phyloP scores from a whole-genome alignment of 1,284 basidiomycete species.

The Neonothopanus nambi region DNA sequence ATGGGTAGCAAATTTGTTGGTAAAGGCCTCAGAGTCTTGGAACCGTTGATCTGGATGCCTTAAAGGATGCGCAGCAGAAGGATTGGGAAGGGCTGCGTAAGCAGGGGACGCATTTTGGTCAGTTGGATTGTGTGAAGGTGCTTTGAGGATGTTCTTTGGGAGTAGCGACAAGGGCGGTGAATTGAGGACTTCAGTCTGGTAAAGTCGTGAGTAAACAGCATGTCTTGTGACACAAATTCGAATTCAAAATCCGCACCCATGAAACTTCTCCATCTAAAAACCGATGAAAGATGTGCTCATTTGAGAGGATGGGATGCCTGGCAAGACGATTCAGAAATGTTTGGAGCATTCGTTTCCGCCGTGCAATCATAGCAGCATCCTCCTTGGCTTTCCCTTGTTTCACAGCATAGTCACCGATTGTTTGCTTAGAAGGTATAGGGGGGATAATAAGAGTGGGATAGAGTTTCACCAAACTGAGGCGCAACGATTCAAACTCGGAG shows the following conservation, averaged over 20 bases:
- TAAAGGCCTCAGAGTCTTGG: slow-evolving; percentile 95
- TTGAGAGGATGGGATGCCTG: slow-evolving; percentile 90
- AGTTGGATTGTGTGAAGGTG: slow-evolving; percentile 93
- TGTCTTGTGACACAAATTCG: slow-evolving; percentile 3
- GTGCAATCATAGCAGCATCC: slow-evolving; percentile 89
- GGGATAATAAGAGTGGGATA: slow-evolving; percentile 98
- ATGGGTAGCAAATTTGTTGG: slow-evolving; percentile 93
- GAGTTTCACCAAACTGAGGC: slow-evolving; percentile 80
- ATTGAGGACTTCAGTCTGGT: slow-evolving; percentile 84
- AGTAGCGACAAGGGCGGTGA: slow-evolving; percentile 88
- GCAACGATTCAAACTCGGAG: slow-evolving; percentile 95
- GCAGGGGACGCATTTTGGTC: slow-evolving; percentile 74
- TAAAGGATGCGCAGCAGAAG: slow-evolving; percentile 83
- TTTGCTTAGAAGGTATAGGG: slow-evolving; percentile 97
- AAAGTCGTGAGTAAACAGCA: slow-evolving; percentile 11
- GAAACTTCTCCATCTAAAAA: slow-evolving; percentile 95
- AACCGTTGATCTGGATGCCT: slow-evolving; percentile 92
- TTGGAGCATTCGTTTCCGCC: slow-evolving; percentile 92
- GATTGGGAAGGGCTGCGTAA: slow-evolving; percentile 86
- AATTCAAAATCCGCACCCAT: slow-evolving; percentile 69
- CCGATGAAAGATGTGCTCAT: slow-evolving; percentile 92
- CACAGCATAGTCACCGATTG: slow-evolving; percentile 93
- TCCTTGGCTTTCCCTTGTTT: slow-evolving; percentile 98
- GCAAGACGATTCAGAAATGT: slow-evolving; percentile 92
- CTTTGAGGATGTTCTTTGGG: slow-evolving; percentile 95